These are phyloP conservation scores for Yamadazyma sp. DNA, from an alignment of 805 yeast species.

Conservation along the genomic window DNA sequence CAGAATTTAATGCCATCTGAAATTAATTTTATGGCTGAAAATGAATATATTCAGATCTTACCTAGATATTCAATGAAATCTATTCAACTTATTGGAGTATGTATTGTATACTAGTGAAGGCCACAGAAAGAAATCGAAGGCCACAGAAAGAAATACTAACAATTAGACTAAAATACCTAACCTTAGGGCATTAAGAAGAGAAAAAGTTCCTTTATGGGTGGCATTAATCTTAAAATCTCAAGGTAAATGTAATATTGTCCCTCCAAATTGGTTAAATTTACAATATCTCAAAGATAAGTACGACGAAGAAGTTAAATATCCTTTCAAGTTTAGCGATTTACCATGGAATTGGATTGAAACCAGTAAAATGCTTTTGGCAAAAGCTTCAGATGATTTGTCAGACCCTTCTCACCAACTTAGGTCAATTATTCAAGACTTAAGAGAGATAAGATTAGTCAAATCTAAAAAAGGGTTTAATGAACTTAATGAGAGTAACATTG, in stretches of 20 bases:
- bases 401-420: slow-evolving; percentile 72
- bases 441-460: slow-evolving; percentile 80
- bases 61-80: slow-evolving; percentile 73
- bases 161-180: slow-evolving; percentile 47
- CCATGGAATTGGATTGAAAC: slow-evolving; percentile 92
- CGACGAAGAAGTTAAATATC: slow-evolving; percentile 61
- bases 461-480: slow-evolving; percentile 75
- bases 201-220: slow-evolving; percentile 79
- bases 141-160: too few relatives aligned
- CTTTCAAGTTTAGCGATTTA: slow-evolving; percentile 59
- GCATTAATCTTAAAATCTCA: slow-evolving; percentile 83
- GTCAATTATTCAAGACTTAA: slow-evolving; percentile 71
- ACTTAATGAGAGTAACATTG: slow-evolving; percentile 79
- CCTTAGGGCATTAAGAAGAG: slow-evolving; percentile 64
- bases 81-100: slow-evolving; percentile 61
- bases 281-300: slow-evolving; percentile 52
- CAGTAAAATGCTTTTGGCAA: slow-evolving; percentile 62
- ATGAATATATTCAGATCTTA: slow-evolving; percentile 66
- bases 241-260: slow-evolving; percentile 77
- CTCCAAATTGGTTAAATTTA: slow-evolving; percentile 79
- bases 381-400: slow-evolving; percentile 74
- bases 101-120: slow-evolving; percentile 4
- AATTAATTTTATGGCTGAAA: slow-evolving; percentile 81
- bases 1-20: slow-evolving; percentile 71
- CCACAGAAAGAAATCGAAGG: too few relatives aligned